Evolutionary conservation across 345 rosid species (phyloP), one percentile per base, ranked within the genome.

Genomic region (Dovyalis caffra): DNA sequence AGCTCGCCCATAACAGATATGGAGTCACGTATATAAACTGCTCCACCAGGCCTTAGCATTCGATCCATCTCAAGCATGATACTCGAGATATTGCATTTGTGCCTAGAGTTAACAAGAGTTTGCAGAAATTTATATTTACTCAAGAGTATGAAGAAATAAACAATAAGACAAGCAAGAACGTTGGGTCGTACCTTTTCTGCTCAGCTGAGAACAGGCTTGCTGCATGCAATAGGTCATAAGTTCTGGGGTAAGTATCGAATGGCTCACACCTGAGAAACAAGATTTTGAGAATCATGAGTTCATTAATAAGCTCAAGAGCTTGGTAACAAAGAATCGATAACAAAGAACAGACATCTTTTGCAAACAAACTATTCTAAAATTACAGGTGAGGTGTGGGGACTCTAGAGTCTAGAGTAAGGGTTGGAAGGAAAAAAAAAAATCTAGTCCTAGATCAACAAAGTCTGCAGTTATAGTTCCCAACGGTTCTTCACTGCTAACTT

Each of bases 1-100:
- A 89, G 87, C 69, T 89, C 85, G 28, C 68, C 83, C 78, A 87
- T 84, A 28, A 91, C 70, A 45, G 87, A 72, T 75, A 85, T 58
- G 0, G 86, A 70, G 57, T 89, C 95, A 66, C 87, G 80, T 74
- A 88, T 82, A 82, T 85, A 89, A 28, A 79, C 95, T 16, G 15
- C 74, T 32, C 90, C 91, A 51, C 86, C 88, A 0, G 85, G 90
- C 81, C 92, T 83, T 5, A 89, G 74, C 77, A 89, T 89, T 49
- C 90, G 76, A 51, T 87, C 89, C 90, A 91, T 90, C 84, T 87
- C 91, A 45, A 89, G 72, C 86, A 90, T 81, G 68, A 90, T 85
- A 43, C 66, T 83, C 20, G 91, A 86, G 40, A 87, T 74, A 60
- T 84, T 84, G 70, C 91, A 89, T 74, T 89, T 90, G 61, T 40